Evolutionary conservation across 768 basidiomycete species (phyloP), one percentile per base, ranked within the genome.

Genomic region (Rhodotorula diobovata): DNA sequence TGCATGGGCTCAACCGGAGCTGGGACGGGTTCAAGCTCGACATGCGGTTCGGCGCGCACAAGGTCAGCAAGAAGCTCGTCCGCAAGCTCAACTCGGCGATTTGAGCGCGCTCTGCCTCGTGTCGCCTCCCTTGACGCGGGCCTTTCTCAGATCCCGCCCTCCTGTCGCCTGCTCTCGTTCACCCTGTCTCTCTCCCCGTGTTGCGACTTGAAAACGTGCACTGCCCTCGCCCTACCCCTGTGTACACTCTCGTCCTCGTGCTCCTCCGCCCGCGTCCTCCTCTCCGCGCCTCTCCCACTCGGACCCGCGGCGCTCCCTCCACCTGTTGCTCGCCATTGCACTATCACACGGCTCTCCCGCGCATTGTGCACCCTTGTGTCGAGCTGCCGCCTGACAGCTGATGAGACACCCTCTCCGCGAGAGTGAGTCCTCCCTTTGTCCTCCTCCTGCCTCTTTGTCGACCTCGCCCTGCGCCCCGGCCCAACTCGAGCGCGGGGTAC

Each of bases 21-120:
- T 72, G 62, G 66, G 74, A 72, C 45, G 71, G 65, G 46, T 75
- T 75, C 71, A 75, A 75, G 66, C 63, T 74, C 37, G 73, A 74
- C 28, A 65, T 61, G 57, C 57, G 57, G 58, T 67, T 74, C 34
- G 68, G 65, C 9, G 60, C 55, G 43, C 67, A 69, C 64, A 73
- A 69, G 53, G 41, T 66, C n/a, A 68, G 64, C 9, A 73, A 73
- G 61, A 68, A 70, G 50, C 4, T 70, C 16, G 12, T 21, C n/a
- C 48, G 72, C 21, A 70, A 66, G 51, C 15, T 73, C 46, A 68
- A 61, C 32, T 43, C 57, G 57, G 50, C 41, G 8, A 21, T 68
- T 10, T 45, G 51, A 53, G 25, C 23, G 7, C 23, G 11, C 45
- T 12, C 11, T 30, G 5, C 39, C 35, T 16, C 23, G 41, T 12